Conservation (phyloP, 2,329 filamentous ascomycete species). For the Plectosphaerella cucumerina region DNA sequence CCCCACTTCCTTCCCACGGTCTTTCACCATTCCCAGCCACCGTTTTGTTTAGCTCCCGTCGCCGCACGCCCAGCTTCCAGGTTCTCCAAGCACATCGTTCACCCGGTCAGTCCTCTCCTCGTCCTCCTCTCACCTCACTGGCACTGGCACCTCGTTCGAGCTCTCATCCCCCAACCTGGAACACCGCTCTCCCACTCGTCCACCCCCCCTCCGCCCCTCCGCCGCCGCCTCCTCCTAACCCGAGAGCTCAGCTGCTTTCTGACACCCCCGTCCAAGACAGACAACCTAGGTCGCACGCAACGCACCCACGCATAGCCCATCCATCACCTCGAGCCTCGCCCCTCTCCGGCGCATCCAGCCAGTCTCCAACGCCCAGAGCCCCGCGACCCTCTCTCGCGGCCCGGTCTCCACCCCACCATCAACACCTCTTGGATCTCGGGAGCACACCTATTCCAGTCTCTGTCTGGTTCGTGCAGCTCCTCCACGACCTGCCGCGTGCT, state of each 20-base stretch:
- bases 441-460: slow-evolving; percentile 3
- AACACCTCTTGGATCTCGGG: slow-evolving; percentile 14
- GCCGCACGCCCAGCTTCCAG: neutral
- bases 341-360: neutral
- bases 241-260: too few relatives aligned
- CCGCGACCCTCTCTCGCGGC: slow-evolving; percentile 4
- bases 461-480: slow-evolving; percentile 6
- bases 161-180: neutral
- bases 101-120: neutral
- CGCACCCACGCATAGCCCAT: slow-evolving; percentile 5
- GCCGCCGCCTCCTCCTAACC: neutral
- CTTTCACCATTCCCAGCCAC: slow-evolving; percentile 1
- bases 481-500: slow-evolving; percentile 14
- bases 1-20: slow-evolving; percentile 1
- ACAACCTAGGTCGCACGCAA: neutral
- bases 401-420: slow-evolving; percentile 15
- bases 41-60: slow-evolving; percentile 2
- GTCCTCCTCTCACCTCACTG: too few relatives aligned
- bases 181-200: too few relatives aligned
- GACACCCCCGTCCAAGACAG: neutral
- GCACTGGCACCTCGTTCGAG: slow-evolving; percentile 2
- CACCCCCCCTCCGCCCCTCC: neutral
- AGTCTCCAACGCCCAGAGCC: slow-evolving; percentile 7
- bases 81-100: neutral
- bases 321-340: slow-evolving; percentile 1